phyloP scores from a whole-genome alignment of 148 eudicot genomes.

The Nepenthes mirabilis region DNA sequence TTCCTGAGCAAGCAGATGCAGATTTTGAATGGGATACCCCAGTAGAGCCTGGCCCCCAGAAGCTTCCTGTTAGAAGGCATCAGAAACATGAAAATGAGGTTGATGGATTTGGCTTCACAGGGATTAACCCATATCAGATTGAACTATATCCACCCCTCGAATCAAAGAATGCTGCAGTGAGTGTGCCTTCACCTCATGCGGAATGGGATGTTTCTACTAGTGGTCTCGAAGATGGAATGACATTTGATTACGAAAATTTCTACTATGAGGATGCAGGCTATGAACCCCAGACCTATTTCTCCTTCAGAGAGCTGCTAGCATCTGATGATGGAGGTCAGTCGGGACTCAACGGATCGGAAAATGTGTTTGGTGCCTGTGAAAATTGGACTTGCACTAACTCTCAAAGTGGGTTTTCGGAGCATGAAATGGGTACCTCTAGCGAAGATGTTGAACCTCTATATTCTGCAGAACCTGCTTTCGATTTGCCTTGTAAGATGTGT shows the following conservation, averaged over 20 bases:
- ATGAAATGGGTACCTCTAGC: not conserved
- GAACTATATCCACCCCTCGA: constrained; percentile 25
- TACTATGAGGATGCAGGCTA: constrained; percentile 23
- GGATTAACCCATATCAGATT: constrained; percentile 17
- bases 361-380: constrained; percentile 17
- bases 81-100: constrained; percentile 25
- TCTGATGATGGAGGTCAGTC: constrained; percentile 40
- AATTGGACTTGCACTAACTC: constrained; percentile 19
- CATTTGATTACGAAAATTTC: constrained; percentile 31
- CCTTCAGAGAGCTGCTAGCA: constrained; percentile 60
- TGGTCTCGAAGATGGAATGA: constrained; percentile 25
- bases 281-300: constrained; percentile 78
- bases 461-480: constrained; percentile 13
- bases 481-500: constrained; percentile 38
- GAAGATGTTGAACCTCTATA: constrained; percentile 23
- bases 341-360: constrained; percentile 22
- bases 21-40: constrained; percentile 15
- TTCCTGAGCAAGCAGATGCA: constrained; percentile 12
- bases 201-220: constrained; percentile 51
- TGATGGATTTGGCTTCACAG: constrained; percentile 12
- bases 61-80: constrained; percentile 64
- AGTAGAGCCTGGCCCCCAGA: constrained; percentile 9
- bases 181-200: constrained; percentile 14
- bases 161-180: constrained; percentile 12
- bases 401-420: not conserved